A percentile compares a stretch with the other conserved stretches of the same genome.
Evolutionary conservation across 179 eudicot species (phyloP).

Genomic region (Drosera spatulata): DNA sequence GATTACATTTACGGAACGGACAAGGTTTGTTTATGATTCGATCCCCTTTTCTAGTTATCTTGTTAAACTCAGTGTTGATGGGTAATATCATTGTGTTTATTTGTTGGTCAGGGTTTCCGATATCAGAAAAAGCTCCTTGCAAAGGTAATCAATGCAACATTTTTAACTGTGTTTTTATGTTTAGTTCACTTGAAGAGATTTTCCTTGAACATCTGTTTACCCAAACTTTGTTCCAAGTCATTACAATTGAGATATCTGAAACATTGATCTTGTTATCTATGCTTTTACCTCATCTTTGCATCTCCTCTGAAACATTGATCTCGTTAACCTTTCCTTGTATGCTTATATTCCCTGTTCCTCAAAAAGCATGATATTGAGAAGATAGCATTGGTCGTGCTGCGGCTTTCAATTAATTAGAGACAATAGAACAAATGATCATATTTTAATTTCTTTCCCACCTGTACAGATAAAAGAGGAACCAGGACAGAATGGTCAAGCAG

Average conservation of each 20-base stretch:
- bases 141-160: constrained; percentile 36
- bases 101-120: constrained; percentile 62
- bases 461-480: constrained; percentile 32
- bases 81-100: constrained; percentile 7
- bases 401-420: not conserved
- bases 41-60: not conserved
- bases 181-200: too few species aligned
- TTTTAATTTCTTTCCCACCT: not conserved
- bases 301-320: too few species aligned
- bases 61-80: constrained; percentile 4
- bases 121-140: constrained; percentile 76
- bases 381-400: not conserved
- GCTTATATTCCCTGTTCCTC: too few species aligned
- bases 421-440: not conserved
- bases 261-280: too few species aligned
- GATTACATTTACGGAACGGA: constrained; percentile 97
- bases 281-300: too few species aligned
- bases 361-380: too few species aligned
- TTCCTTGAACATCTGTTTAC: too few species aligned
- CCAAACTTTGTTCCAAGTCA: too few species aligned
- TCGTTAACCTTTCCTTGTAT: too few species aligned
- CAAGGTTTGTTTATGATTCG: constrained; percentile 37
- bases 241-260: too few species aligned
- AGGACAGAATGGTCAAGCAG: constrained; percentile 21
- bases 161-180: too few species aligned